Conservation (phyloP, 2,329 filamentous ascomycete species). For the Cadophora malorum region DNA sequence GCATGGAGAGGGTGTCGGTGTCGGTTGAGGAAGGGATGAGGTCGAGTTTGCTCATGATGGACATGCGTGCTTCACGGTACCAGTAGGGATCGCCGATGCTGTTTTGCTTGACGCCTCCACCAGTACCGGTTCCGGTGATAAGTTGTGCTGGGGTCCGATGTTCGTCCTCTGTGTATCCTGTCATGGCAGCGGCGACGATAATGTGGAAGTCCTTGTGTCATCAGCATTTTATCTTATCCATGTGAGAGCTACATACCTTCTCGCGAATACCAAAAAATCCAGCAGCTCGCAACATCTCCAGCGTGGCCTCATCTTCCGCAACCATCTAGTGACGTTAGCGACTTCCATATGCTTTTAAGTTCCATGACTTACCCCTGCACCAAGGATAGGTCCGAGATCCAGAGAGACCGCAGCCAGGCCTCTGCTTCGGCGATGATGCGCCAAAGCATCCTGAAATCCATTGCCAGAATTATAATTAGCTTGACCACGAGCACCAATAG, state of each 20-base stretch:
- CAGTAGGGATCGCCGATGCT: slow-evolving; percentile 60
- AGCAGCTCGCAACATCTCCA: slow-evolving; percentile 56
- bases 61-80: slow-evolving; percentile 57
- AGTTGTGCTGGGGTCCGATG: slow-evolving; percentile 53
- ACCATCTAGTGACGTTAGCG: slow-evolving; percentile 50
- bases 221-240: not conserved
- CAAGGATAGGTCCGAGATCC: slow-evolving; percentile 29
- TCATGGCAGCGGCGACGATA: slow-evolving; percentile 55
- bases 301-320: slow-evolving; percentile 53
- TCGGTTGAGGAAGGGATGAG: slow-evolving; percentile 15
- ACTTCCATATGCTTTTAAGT: not conserved
- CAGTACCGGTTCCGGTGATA: slow-evolving; percentile 60
- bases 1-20: slow-evolving; percentile 15
- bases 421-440: slow-evolving; percentile 26
- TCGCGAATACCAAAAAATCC: slow-evolving; percentile 61
- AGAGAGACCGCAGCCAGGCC: slow-evolving; percentile 28
- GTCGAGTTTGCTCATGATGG: slow-evolving; percentile 48
- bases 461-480: slow-evolving; percentile 45
- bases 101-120: slow-evolving; percentile 60
- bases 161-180: slow-evolving; percentile 38
- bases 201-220: slow-evolving; percentile 35
- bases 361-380: slow-evolving; percentile 16
- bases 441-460: slow-evolving; percentile 38
- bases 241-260: not conserved
- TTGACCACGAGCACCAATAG: slow-evolving; percentile 39